Base-by-base conservation (phyloP, 805 yeast species). In the Pachysolen tannophilus region DNA sequence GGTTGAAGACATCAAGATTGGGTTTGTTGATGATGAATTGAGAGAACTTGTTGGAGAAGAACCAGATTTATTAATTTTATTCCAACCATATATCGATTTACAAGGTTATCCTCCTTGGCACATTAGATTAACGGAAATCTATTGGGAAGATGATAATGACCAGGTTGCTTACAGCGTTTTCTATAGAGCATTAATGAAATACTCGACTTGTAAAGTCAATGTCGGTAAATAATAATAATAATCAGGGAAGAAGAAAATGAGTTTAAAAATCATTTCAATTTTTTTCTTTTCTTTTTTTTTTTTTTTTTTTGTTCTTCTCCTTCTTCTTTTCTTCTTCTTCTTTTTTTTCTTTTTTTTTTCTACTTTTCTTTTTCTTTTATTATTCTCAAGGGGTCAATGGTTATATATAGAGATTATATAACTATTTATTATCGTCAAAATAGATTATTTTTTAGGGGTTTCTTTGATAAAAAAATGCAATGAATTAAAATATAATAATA, bases 81-180 rank as follows among this genome's bases (percentile, higher is more conserved):
- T 90, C 55, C 86, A 86, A 15, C 95, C 97, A n/a, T 66, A 69
- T 9, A 65, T 92, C 43, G 94, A 87, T 53, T 68, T 92, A 33
- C 94, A 87, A 57, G 97, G 95, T 13, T 92, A 79, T 56, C 97
- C 97, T 15, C 98, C 98, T 20, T 92, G 98, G 98, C 97, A 90
- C 52, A 75, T 86, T 24, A 72, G 98, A 43, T 69, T 94, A 35
- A 74, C 87, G 6, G 98, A 92, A 53, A 75, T 92, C 50, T 88
- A 79, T 59, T 83, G 94, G 84, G 90, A 86, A 51, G 81, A 82
- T 2, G 95, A 85, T 55, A 87, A 87, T 55, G 76, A 69, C 40
- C 76, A 71, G 37, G 94, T 86, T 31, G 72, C 75, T 25, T 88
- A 88, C 54, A 80, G 88, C 10, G 92, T 86, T 14, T 88, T 84